Conservation (phyloP, 2,329 filamentous ascomycete species). For the Calonectria naviculata region DNA sequence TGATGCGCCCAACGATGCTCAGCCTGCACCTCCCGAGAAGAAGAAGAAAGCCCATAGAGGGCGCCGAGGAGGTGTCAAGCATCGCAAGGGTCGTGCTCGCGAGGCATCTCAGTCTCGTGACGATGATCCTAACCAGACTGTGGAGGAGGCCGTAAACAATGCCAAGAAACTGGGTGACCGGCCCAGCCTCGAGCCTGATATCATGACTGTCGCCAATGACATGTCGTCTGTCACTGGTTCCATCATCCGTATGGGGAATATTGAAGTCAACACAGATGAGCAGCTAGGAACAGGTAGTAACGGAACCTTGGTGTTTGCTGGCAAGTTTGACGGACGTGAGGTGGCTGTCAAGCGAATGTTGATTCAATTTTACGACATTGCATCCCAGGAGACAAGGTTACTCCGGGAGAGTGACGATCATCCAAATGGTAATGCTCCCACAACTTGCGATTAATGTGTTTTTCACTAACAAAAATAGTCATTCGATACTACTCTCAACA, state of each 20-base stretch:
- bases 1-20: conserved; percentile 4
- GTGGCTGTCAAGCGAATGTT: conserved; percentile 98
- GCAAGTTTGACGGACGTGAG: conserved; percentile 91
- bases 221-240: conserved; percentile 70
- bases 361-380: conserved; percentile 94
- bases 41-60: conserved; percentile 79
- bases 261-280: conserved; percentile 72
- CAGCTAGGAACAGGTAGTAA: conserved; percentile 87
- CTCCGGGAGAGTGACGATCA: conserved; percentile 95
- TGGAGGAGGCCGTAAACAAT: conserved; percentile 71
- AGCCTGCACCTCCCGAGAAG: conserved; percentile 54
- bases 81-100: conserved; percentile 68
- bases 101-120: conserved; percentile 62
- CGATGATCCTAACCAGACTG: conserved; percentile 57
- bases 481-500: conserved; percentile 97
- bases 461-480: conserved; percentile 62
- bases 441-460: too few species aligned
- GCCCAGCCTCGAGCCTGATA: conserved; percentile 69
- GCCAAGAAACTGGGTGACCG: conserved; percentile 68
- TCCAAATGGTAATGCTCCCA: conserved; percentile 71
- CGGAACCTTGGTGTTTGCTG: conserved; percentile 95
- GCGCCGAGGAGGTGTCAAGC: conserved; percentile 76
- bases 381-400: conserved; percentile 91
- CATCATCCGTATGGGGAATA: conserved; percentile 70
- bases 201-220: conserved; percentile 67